Conservation (phyloP, 148 eudicot species). For the Camellia sinensis region DNA sequence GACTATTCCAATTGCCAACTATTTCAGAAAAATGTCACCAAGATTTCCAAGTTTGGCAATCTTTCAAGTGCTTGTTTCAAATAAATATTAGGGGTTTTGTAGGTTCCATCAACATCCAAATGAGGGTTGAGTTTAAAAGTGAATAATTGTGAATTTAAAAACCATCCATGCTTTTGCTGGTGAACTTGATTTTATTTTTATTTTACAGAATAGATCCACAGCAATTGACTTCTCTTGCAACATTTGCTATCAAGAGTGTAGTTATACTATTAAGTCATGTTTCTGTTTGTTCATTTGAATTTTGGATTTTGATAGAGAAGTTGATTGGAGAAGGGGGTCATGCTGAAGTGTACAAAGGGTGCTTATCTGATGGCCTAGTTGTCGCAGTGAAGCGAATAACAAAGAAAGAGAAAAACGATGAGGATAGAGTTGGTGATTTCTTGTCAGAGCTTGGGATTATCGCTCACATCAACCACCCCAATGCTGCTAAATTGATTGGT, state of each 20-base stretch:
- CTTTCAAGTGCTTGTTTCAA: too few species aligned
- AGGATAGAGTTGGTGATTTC: slow-evolving; percentile 69
- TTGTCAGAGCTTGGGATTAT: slow-evolving; percentile 89
- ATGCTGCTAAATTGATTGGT: slow-evolving; percentile 72
- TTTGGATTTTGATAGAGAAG: slow-evolving; percentile 45
- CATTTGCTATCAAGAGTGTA: neutral
- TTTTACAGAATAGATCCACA: neutral
- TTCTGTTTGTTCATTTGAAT: neutral
- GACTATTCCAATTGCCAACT: too few species aligned
- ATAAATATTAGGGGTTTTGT: too few species aligned
- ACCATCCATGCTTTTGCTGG: too few species aligned
- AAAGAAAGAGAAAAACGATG: slow-evolving; percentile 57
- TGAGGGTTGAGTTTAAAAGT: too few species aligned
- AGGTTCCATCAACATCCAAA: too few species aligned
- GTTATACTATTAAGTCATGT: neutral
- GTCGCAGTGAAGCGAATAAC: slow-evolving; percentile 26
- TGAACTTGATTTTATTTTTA: too few species aligned
- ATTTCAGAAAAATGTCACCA: too few species aligned
- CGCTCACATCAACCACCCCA: slow-evolving; percentile 88
- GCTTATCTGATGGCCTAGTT: slow-evolving; percentile 41
- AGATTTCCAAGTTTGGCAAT: too few species aligned
- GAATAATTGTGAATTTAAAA: too few species aligned
- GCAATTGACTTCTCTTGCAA: neutral
- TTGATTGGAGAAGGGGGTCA: slow-evolving; percentile 68
- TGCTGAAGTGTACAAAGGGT: slow-evolving; percentile 70